Evolutionary conservation across 805 yeast genomes (phyloP).

Genomic region (Yarrowia sp.): DNA sequence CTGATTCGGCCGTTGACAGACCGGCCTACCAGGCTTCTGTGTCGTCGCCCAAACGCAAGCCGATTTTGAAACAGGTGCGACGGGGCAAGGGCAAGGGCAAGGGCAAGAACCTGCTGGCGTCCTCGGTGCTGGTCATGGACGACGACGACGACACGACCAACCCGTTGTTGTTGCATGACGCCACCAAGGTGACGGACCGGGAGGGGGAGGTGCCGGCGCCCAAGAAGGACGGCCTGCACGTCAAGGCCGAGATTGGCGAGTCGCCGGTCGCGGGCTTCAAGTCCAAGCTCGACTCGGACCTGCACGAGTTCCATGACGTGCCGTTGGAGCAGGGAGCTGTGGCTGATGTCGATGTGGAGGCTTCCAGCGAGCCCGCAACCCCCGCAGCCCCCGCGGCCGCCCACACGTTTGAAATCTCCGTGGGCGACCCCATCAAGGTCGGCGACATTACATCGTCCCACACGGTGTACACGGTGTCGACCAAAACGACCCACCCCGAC

Average conservation of each 20-base stretch:
- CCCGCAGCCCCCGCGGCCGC: background rate
- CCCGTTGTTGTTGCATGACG: slow-evolving; percentile 15
- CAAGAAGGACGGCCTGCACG: slow-evolving; percentile 12
- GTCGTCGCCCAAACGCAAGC: slow-evolving; percentile 23
- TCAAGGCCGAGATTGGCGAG: slow-evolving; percentile 17
- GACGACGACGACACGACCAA: background rate
- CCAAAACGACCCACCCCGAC: slow-evolving; percentile 51
- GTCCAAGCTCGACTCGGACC: slow-evolving; percentile 21
- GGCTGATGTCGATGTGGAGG: background rate
- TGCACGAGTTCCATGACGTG: slow-evolving; percentile 17
- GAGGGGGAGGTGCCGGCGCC: background rate
- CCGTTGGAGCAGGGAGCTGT: slow-evolving; percentile 9
- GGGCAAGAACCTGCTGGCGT: slow-evolving; percentile 3
- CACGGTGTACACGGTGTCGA: slow-evolving; percentile 76
- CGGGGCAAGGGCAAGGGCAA: slow-evolving; percentile 19
- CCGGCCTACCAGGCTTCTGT: slow-evolving; percentile 23
- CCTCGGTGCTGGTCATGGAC: slow-evolving; percentile 4
- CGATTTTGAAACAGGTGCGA: slow-evolving; percentile 16
- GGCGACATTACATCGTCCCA: slow-evolving; percentile 89
- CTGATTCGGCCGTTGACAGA: background rate
- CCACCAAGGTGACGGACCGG: slow-evolving; percentile 20
- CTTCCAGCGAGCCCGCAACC: background rate
- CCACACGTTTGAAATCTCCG: slow-evolving; percentile 55
- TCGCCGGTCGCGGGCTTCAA: slow-evolving; percentile 18
- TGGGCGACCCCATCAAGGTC: slow-evolving; percentile 87